Percentiles rank a stretch among this genome's conserved stretches.
Evolutionary conservation across 352 stramenopile genomes (phyloP).

Genomic region (Phytophthora cactorum): DNA sequence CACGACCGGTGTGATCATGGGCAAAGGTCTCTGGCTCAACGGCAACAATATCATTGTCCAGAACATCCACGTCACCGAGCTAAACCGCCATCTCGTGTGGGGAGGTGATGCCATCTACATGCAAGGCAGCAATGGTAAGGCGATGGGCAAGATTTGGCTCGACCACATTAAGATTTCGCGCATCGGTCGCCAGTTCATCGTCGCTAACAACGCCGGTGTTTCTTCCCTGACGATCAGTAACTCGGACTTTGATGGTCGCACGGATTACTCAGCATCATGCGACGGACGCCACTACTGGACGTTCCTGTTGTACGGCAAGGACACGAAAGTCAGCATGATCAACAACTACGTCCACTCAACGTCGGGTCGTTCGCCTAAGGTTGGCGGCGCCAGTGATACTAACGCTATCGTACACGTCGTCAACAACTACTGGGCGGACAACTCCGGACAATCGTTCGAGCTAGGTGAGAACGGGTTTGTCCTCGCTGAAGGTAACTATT

Average conservation of each 20-base stretch:
- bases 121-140: constrained; percentile 19
- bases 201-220: constrained; percentile 31
- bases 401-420: constrained; percentile 30
- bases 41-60: constrained; percentile 58
- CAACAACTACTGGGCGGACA: constrained; percentile 48
- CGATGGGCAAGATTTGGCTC: constrained; percentile 50
- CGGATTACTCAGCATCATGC: constrained; percentile 44
- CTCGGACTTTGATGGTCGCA: constrained; percentile 53
- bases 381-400: constrained; percentile 12
- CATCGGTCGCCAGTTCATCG: constrained; percentile 47
- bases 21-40: constrained; percentile 43
- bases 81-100: constrained; percentile 56
- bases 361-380: constrained; percentile 40
- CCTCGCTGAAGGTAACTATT: constrained; percentile 52
- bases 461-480: constrained; percentile 33
- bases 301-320: constrained; percentile 34
- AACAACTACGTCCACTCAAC: constrained; percentile 50
- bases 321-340: constrained; percentile 33
- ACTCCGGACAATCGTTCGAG: constrained; percentile 45
- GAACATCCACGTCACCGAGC: constrained; percentile 57
- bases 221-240: constrained; percentile 52
- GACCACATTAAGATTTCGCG: constrained; percentile 54
- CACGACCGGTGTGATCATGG: constrained; percentile 45
- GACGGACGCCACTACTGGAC: constrained; percentile 57
- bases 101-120: constrained; percentile 41